A percentile compares a stretch with the other conserved stretches of the same genome.
Conservation (phyloP, 805 yeast species). For the Starmerella khaoyaiensis region DNA sequence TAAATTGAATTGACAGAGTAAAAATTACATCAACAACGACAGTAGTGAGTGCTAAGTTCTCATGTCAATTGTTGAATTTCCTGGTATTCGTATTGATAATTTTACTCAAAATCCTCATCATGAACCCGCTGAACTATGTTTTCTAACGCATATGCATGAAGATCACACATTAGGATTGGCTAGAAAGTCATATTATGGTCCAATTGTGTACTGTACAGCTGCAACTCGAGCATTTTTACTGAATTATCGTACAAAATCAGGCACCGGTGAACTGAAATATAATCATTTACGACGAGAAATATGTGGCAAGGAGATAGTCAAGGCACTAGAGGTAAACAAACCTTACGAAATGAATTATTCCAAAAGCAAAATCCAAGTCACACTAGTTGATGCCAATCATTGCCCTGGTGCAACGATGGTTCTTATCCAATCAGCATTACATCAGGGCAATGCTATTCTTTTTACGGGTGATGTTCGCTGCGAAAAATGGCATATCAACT, state of each 20-base stretch:
- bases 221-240: conserved; percentile 29
- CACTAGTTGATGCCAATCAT: conserved; percentile 40
- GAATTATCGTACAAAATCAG: conserved; percentile 17
- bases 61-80: conserved; percentile 34
- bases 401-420: conserved; percentile 51
- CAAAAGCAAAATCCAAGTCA: conserved; percentile 26
- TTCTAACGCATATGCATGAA: conserved; percentile 42
- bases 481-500: conserved; percentile 39
- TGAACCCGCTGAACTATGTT: conserved; percentile 24
- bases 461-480: conserved; percentile 49
- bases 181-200: conserved; percentile 29
- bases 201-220: conserved; percentile 37
- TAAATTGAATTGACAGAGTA: not conserved
- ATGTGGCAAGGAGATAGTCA: conserved; percentile 20
- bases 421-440: conserved; percentile 30
- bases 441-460: conserved; percentile 29
- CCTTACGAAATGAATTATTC: conserved; percentile 15
- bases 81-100: conserved; percentile 33
- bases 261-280: conserved; percentile 19
- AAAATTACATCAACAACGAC: not conserved
- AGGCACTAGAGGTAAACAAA: conserved; percentile 12
- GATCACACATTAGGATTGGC: conserved; percentile 43
- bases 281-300: conserved; percentile 20
- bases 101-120: conserved; percentile 16
- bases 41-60: not conserved